phyloP scores from a whole-genome alignment of 2,329 filamentous ascomycete genomes.

The Pestalotiopsis sp. region DNA sequence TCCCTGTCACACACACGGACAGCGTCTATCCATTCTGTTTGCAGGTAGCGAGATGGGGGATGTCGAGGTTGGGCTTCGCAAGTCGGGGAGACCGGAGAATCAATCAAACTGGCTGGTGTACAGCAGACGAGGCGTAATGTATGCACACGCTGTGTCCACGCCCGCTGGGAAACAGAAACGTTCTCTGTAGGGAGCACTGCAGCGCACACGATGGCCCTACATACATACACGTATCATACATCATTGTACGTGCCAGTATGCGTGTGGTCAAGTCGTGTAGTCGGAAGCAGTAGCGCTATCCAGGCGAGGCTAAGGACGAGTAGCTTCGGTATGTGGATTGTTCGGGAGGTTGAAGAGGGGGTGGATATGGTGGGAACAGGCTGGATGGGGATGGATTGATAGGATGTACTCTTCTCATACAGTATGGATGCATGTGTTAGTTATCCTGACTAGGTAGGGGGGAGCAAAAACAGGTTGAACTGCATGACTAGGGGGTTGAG shows the following conservation, averaged over 20 bases:
- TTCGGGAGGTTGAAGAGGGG: background rate
- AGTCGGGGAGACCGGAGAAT: background rate
- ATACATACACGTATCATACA: too few species aligned
- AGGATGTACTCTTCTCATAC: too few species aligned
- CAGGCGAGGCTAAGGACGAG: background rate
- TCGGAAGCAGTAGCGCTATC: too few species aligned
- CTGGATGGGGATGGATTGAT: too few species aligned
- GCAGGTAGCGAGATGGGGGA: background rate
- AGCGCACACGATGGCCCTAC: too few species aligned
- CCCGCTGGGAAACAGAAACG: background rate
- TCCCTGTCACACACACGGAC: background rate
- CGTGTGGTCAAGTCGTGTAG: background rate
- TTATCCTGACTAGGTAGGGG: background rate
- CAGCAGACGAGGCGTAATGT: background rate
- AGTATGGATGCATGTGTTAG: background rate
- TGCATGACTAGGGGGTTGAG: background rate
- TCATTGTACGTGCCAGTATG: background rate
- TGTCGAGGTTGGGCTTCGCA: background rate
- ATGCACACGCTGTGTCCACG: background rate
- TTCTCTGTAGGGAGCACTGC: background rate
- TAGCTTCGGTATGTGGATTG: background rate
- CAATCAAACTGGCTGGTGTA: background rate
- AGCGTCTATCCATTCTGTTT: constrained; percentile 9
- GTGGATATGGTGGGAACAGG: background rate
- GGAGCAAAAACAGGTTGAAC: background rate